Percentiles rank a stretch among this genome's conserved stretches.
Conservation (phyloP, 176 grass and related monocot genomes). For the Tillandsia fasciculata region DNA sequence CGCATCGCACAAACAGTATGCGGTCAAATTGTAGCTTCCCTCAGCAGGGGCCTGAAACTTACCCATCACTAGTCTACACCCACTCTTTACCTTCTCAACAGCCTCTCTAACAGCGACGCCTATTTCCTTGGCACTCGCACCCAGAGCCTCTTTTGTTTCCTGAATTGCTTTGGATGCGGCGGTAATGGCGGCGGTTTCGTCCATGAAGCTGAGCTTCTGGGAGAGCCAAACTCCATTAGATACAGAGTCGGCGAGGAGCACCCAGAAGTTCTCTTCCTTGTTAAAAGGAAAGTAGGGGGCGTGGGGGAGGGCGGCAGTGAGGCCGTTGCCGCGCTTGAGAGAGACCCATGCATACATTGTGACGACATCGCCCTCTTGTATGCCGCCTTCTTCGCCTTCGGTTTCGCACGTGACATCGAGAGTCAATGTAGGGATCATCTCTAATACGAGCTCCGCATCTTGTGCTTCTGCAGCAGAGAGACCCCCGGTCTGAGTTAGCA, state of each 20-base stretch:
- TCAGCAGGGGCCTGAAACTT: constrained; percentile 80
- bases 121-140: constrained; percentile 57
- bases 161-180: constrained; percentile 91
- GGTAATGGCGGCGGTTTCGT: constrained; percentile 59
- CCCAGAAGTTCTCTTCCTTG: constrained; percentile 98
- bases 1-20: constrained; percentile 60
- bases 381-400: constrained; percentile 87
- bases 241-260: constrained; percentile 56
- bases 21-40: constrained; percentile 69
- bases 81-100: constrained; percentile 82
- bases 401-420: constrained; percentile 93
- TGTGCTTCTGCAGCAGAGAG: constrained; percentile 47
- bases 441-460: constrained; percentile 73
- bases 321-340: constrained; percentile 58
- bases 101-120: constrained; percentile 56
- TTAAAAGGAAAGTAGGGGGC: constrained; percentile 67
- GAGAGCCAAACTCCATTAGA: constrained; percentile 92
- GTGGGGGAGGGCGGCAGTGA: constrained; percentile 78
- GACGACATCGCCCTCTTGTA: constrained; percentile 90
- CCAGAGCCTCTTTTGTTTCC: constrained; percentile 77
- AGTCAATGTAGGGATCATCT: constrained; percentile 87
- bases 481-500: constrained; percentile 73
- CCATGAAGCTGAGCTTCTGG: constrained; percentile 93
- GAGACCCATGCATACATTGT: constrained; percentile 98
- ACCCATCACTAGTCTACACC: constrained; percentile 78